phyloP scores from a whole-genome alignment of 2,329 filamentous ascomycete species.

The Pestalotiopsis sp. region DNA sequence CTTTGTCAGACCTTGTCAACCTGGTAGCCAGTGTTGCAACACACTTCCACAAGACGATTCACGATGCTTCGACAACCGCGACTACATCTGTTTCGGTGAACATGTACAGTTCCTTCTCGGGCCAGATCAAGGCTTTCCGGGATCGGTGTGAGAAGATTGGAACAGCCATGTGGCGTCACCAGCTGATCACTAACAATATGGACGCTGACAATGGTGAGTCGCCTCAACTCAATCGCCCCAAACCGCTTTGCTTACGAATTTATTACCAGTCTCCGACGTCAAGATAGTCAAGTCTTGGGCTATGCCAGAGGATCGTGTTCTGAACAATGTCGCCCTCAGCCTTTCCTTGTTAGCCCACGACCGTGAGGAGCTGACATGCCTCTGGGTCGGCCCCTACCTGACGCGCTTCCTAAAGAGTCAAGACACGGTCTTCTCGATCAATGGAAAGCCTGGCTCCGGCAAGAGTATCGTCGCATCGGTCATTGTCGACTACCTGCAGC shows the following conservation, averaged over 20 bases:
- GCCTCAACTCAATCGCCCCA: background rate
- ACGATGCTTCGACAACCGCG: constrained; percentile 8
- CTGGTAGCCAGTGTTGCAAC: constrained; percentile 24
- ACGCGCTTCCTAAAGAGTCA: constrained; percentile 21
- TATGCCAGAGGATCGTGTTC: constrained; percentile 21
- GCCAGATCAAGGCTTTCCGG: constrained; percentile 21
- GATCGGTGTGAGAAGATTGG: constrained; percentile 22
- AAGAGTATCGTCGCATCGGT: constrained; percentile 40
- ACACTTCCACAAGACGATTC: constrained; percentile 24
- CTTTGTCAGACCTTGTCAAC: constrained; percentile 23
- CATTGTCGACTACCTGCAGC: constrained; percentile 39
- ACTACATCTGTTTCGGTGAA: constrained; percentile 24
- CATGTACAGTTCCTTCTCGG: constrained; percentile 23
- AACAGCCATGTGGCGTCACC: constrained; percentile 31
- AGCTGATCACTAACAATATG: constrained; percentile 33
- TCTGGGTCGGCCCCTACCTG: constrained; percentile 23
- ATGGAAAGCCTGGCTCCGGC: constrained; percentile 37
- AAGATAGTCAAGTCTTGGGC: constrained; percentile 36
- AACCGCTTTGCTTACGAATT: background rate
- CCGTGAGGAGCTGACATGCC: constrained; percentile 26
- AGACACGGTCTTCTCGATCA: constrained; percentile 19
- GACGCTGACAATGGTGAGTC: constrained; percentile 31
- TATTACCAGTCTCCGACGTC: constrained; percentile 26
- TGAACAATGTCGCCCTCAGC: constrained; percentile 13
- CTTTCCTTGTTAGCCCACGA: constrained; percentile 22